Base-by-base conservation (phyloP, 2,329 filamentous ascomycete species). In the Neopestalotiopsis sp. region DNA sequence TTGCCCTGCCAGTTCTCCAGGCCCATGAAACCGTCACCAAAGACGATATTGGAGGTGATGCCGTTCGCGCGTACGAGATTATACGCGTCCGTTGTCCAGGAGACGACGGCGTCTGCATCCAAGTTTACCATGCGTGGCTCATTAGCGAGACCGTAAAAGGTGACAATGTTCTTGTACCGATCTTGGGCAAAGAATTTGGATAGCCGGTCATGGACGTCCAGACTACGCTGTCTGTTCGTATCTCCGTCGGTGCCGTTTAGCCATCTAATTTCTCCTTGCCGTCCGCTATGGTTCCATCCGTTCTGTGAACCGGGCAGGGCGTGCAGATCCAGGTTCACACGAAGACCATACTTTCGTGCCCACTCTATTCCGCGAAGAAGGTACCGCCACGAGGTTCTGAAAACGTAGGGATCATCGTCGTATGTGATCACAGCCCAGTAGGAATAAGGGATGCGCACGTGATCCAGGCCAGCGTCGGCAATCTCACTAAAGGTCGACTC, bases 281-380 rank as follows among this genome's bases (percentile, higher is more conserved):
- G 89, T 0, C 96, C 96, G 74, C 93, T 97, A 80, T 99, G 96
- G 75, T 98, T 98, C 95, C 95, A 98, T 1, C 96, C 96, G 76
- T 99, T 99, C 77, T 98, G 96, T 70, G 92, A 95, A 0, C 96
- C 96, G 0, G 95, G 95, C 0, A 96, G 85, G n/a, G 88, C 94
- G 81, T 99, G 96, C 4, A 98, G 83, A 79, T 99, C 96, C 4
- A 99, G 89, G 71, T 98, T 98, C 56, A 99, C 90, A 1, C 96
- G 92, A 4, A 99, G 84, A 0, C 96, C 96, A 79, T 98, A 92
- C 77, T 97, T 95, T 32, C 96, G 92, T 59, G 93, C 94, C 88
- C 94, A 99, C 79, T 99, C 96, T 73, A 99, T 97, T 10, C 88
- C 94, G 17, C 96, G 91, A 10, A 99, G 88, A 1, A 99, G 90